Conservation (phyloP, 2,329 filamentous ascomycete genomes). For the Xylaria sp. region DNA sequence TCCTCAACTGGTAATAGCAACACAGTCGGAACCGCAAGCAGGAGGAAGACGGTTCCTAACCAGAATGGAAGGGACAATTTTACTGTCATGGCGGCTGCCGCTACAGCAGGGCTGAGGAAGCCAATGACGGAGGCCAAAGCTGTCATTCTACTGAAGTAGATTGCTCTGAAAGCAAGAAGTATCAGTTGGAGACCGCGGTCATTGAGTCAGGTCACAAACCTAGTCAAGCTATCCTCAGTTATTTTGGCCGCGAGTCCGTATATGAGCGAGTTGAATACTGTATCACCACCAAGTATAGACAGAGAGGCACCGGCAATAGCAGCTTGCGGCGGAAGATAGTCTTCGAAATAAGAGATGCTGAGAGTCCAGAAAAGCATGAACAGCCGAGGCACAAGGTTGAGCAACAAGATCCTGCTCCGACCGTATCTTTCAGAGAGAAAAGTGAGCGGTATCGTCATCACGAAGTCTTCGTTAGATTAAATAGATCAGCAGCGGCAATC, state of each 20-base stretch:
- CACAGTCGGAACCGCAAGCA: slow-evolving; percentile 51
- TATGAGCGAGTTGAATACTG: slow-evolving; percentile 62
- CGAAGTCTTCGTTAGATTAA: slow-evolving; percentile 53
- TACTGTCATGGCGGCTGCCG: slow-evolving; percentile 58
- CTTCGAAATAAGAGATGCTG: slow-evolving; percentile 54
- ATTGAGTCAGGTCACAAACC: slow-evolving; percentile 41
- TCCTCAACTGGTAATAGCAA: slow-evolving; percentile 45
- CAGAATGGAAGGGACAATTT: slow-evolving; percentile 58
- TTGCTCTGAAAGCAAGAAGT: slow-evolving; percentile 51
- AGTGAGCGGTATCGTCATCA: slow-evolving; percentile 61
- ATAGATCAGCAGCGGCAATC: slow-evolving; percentile 9
- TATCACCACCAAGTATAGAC: slow-evolving; percentile 61
- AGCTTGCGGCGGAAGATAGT: slow-evolving; percentile 52
- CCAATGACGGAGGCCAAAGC: slow-evolving; percentile 60
- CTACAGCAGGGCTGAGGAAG: slow-evolving; percentile 59
- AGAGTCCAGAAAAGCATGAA: slow-evolving; percentile 56
- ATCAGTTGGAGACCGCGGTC: slow-evolving; percentile 32
- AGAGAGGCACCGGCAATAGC: slow-evolving; percentile 56
- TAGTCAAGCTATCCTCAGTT: slow-evolving; percentile 56
- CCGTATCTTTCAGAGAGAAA: slow-evolving; percentile 59
- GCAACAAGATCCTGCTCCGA: slow-evolving; percentile 53
- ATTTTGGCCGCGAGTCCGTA: slow-evolving; percentile 59
- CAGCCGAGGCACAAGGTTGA: slow-evolving; percentile 58
- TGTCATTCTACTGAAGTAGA: slow-evolving; percentile 63
- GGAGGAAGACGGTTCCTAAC: slow-evolving; percentile 53